These are phyloP conservation scores for Anisodus tanguticus DNA, from an alignment of 257 asterid species.

Conservation along the genomic window DNA sequence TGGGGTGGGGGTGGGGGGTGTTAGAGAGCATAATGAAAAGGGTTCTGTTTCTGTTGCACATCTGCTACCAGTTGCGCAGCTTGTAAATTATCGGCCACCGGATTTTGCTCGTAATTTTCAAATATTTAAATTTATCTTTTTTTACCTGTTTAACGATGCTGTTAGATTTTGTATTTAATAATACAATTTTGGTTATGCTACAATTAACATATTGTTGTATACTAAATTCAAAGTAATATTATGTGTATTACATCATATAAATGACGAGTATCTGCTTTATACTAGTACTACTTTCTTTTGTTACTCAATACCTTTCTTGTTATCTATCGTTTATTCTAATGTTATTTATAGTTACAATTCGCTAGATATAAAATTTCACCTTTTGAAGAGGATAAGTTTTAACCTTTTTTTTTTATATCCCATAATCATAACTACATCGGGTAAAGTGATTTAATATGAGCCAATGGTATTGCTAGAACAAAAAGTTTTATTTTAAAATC, in stretches of 20 bases:
- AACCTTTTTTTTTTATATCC: neutral
- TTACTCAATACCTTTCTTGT: neutral
- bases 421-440: neutral
- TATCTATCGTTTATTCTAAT: neutral
- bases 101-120: neutral
- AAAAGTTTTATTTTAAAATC: neutral
- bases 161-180: neutral
- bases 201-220: neutral
- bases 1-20: neutral
- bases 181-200: neutral
- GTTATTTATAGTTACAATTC: neutral
- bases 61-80: neutral
- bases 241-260: neutral
- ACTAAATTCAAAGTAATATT: neutral
- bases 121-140: neutral
- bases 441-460: neutral
- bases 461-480: neutral
- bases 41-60: neutral
- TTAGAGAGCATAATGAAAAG: neutral
- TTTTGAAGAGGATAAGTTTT: neutral
- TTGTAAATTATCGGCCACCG: neutral
- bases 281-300: neutral
- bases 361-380: neutral
- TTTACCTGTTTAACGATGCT: neutral
- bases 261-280: neutral